Evolutionary conservation across 2,329 filamentous ascomycete species (phyloP).

Genomic region (Fusarium sp.): DNA sequence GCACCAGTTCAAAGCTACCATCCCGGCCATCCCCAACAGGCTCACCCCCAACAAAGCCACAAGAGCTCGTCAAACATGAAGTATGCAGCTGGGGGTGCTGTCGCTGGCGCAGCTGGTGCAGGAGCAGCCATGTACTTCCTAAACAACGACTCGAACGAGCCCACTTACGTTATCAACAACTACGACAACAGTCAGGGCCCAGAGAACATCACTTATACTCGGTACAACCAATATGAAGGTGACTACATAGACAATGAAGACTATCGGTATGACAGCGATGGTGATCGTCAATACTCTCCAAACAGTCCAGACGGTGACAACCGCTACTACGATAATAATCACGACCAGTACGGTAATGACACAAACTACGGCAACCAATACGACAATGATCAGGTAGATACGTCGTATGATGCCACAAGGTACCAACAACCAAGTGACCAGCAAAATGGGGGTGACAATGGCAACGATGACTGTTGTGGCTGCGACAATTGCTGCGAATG

Average conservation of each 20-base stretch:
- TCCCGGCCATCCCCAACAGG: neutral
- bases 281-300: neutral
- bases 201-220: neutral
- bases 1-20: neutral
- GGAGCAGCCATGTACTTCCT: constrained; percentile 1
- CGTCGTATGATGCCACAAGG: neutral
- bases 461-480: neutral
- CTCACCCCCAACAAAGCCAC: neutral
- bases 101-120: neutral
- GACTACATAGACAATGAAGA: neutral
- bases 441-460: neutral
- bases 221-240: neutral
- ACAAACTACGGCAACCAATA: neutral
- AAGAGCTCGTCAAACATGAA: constrained; percentile 4
- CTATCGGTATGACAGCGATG: neutral
- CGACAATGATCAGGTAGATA: neutral
- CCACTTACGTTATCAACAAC: constrained; percentile 5
- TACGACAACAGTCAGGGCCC: constrained; percentile 1
- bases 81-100: neutral
- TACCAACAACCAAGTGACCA: neutral
- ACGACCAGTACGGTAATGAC: neutral
- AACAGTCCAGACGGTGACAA: neutral
- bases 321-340: neutral
- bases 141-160: constrained; percentile 7
- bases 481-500: neutral